Conservation (phyloP, 1,284 basidiomycete species). For the Ceratobasidium sp. region DNA sequence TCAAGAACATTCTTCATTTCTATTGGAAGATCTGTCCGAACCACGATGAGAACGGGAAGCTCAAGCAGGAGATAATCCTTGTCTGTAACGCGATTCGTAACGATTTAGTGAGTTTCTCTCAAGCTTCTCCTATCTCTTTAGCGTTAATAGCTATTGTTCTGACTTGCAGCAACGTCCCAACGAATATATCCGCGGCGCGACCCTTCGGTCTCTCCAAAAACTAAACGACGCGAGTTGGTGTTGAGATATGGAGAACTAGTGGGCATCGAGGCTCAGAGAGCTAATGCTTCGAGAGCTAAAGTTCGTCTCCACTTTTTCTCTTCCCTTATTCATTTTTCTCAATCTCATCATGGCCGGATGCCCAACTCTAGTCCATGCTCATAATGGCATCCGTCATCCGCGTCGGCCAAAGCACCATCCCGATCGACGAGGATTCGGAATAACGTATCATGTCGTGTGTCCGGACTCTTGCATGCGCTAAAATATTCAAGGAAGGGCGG, state of each 20-base stretch:
- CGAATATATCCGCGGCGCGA: constrained; percentile 98
- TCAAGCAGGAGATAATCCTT: constrained; percentile 99
- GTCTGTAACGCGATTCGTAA: constrained; percentile 99
- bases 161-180: constrained; percentile 92
- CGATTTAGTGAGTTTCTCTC: constrained; percentile 85
- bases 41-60: constrained; percentile 95
- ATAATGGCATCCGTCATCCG: constrained; percentile 98
- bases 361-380: constrained; percentile 82
- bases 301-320: constrained; percentile 60
- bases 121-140: neutral
- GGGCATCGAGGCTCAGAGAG: constrained; percentile 67
- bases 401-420: constrained; percentile 93
- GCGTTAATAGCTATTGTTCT: constrained; percentile 1
- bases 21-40: constrained; percentile 99
- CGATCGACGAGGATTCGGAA: constrained; percentile 97
- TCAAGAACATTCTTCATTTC: constrained; percentile 99
- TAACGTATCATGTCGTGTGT: constrained; percentile 98
- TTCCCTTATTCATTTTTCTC: too few species aligned
- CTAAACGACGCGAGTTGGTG: constrained; percentile 91
- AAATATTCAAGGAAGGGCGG: constrained; percentile 71
- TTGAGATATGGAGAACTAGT: constrained; percentile 78
- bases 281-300: constrained; percentile 89
- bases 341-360: too few species aligned
- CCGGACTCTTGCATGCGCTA: constrained; percentile 79
- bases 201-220: constrained; percentile 97